Evolutionary conservation across 1,139 yeast species (phyloP), one percentile per base, ranked within the genome.

Genomic region (Nadsonia starkeyi-henricii): DNA sequence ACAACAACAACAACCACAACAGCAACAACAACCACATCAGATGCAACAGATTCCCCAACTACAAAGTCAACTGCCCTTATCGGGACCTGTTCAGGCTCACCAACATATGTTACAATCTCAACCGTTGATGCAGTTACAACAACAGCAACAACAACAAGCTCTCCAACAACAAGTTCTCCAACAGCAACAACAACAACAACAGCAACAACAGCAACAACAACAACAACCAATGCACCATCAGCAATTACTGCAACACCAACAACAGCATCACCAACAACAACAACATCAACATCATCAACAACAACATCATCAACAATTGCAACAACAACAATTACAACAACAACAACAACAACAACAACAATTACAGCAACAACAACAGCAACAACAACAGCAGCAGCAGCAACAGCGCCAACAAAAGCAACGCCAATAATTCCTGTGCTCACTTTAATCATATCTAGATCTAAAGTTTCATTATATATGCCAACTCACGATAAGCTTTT

Each of bases 81-180:
- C 48, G 50, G 18, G 52, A 48, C 13, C 42, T 33, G 4, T 44
- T 41, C 18, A 47, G 42, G 18, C 43, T 28, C n/a, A 42, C 44
- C 18, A 39, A 23, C 42, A 20, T 23, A 9, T 23, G 26, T 17
- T 15, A 47, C 30, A 20, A 19, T 45, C 30, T 20, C 39, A 30
- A 43, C 50, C 26, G 44, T 33, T n/a, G 42, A 48, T 45, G 51
- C 45, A 48, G 49, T 43, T 51, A 52, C 49, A 52, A 52, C 42
- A 44, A 53, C 45, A 47, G 36, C 45, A 26, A 45, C 37, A 28
- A 9, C 28, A 42, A 41, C 48, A 43, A 47, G 47, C 36, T 33
- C 48, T 20, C 28, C 41, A 45, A 23, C 49, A 28, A 45, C 46
- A 43, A 15, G 21, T 18, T 19, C 44, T 23, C 18, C 47, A 28